Evolutionary conservation across 352 stramenopile species (phyloP).

Genomic region (Globisporangium emineosum): DNA sequence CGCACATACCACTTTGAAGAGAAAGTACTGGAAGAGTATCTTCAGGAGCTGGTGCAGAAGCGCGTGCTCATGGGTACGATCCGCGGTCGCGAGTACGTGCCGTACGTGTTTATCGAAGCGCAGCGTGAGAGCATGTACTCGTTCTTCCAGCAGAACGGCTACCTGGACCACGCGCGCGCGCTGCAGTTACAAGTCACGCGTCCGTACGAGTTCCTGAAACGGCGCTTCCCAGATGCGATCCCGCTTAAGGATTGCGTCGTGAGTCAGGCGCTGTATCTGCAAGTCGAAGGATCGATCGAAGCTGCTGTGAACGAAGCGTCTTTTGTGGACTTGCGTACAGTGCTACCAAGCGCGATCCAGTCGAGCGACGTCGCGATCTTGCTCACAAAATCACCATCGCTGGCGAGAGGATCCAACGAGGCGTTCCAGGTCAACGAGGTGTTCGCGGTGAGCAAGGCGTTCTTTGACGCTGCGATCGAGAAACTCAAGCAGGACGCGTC

Average conservation of each 20-base stretch:
- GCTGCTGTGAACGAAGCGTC: conserved; percentile 62
- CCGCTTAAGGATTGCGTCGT: conserved; percentile 63
- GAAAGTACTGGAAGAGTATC: conserved; percentile 50
- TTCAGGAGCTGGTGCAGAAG: conserved; percentile 51
- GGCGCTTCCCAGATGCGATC: conserved; percentile 64
- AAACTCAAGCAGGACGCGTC: conserved; percentile 53
- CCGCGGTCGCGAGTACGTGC: conserved; percentile 73
- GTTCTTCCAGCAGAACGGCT: conserved; percentile 87
- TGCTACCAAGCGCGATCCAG: conserved; percentile 62
- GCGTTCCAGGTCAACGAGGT: conserved; percentile 50
- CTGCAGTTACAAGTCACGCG: conserved; percentile 56
- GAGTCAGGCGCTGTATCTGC: conserved; percentile 50
- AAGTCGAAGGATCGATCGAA: conserved; percentile 73
- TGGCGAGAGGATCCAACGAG: conserved; percentile 30
- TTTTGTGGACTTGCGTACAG: conserved; percentile 51
- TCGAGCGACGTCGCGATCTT: conserved; percentile 42
- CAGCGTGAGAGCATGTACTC: conserved; percentile 76
- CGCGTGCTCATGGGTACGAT: conserved; percentile 61
- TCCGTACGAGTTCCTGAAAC: conserved; percentile 74
- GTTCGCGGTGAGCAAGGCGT: conserved; percentile 61
- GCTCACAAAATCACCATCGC: conserved; percentile 38
- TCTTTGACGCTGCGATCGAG: conserved; percentile 42
- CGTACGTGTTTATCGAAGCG: conserved; percentile 69
- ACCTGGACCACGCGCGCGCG: conserved; percentile 58
- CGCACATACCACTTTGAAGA: conserved; percentile 59